Conservation (phyloP, 2,329 filamentous ascomycete genomes). For the Amauroascus niger region DNA sequence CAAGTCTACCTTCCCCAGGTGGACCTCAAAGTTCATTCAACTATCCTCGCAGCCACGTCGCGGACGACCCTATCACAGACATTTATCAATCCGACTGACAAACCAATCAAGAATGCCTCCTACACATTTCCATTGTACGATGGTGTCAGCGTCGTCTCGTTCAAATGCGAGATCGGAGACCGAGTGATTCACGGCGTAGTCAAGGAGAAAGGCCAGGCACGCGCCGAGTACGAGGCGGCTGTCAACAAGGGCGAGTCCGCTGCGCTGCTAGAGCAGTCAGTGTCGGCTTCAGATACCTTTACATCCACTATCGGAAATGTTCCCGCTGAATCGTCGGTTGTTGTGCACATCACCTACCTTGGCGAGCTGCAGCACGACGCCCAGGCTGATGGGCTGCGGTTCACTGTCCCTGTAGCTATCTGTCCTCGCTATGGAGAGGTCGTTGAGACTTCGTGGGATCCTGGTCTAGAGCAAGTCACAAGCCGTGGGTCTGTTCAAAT, state of each 20-base stretch:
- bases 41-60: constrained; percentile 45
- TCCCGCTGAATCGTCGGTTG: constrained; percentile 33
- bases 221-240: constrained; percentile 50
- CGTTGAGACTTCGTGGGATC: neutral
- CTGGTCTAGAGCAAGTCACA: neutral
- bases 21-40: constrained; percentile 49
- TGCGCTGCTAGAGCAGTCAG: constrained; percentile 54
- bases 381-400: constrained; percentile 54
- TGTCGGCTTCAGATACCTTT: constrained; percentile 54
- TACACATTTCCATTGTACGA: constrained; percentile 66
- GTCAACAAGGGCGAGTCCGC: constrained; percentile 51
- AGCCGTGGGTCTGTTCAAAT: neutral
- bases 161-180: constrained; percentile 53
- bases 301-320: constrained; percentile 60
- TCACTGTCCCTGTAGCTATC: constrained; percentile 7
- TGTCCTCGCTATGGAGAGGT: constrained; percentile 8
- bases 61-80: constrained; percentile 42
- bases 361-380: constrained; percentile 26
- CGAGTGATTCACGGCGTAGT: constrained; percentile 52
- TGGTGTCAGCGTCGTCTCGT: constrained; percentile 59
- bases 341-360: constrained; percentile 5
- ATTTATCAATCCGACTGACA: constrained; percentile 49
- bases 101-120: constrained; percentile 45
- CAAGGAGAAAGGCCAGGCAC: constrained; percentile 55
- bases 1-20: constrained; percentile 49